These are phyloP conservation scores for Salix brachista DNA, from an alignment of 345 rosid genomes.

Conservation along the genomic window DNA sequence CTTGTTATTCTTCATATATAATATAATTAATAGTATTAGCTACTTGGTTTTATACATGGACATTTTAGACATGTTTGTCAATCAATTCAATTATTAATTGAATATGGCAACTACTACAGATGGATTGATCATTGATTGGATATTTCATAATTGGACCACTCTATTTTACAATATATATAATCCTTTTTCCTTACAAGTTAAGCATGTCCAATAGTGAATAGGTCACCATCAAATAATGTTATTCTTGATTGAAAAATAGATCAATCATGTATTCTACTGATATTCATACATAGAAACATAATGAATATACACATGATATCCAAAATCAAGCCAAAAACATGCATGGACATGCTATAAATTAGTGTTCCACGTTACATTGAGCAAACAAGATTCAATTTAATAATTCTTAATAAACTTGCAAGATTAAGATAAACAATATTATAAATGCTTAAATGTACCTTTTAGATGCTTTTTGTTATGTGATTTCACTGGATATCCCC, in stretches of 20 bases:
- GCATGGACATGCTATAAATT: neutral
- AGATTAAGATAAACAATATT: neutral
- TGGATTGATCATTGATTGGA: no score
- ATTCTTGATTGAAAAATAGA: neutral
- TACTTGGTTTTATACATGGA: no score
- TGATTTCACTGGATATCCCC: constrained; percentile 19
- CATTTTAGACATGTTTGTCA: no score
- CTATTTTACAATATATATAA: no score
- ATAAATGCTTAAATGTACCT: constrained; percentile 14
- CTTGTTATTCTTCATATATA: no score
- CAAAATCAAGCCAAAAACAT: neutral
- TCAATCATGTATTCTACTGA: neutral
- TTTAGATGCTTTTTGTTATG: constrained; percentile 30
- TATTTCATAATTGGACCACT: neutral
- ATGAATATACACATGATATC: neutral
- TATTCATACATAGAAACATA: neutral
- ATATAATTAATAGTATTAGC: no score
- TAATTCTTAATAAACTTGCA: no score
- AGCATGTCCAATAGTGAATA: neutral
- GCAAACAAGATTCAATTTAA: no score
- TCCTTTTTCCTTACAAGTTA: no score
- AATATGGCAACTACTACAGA: no score
- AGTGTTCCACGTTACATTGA: no score
- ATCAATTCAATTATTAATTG: no score
- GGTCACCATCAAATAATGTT: neutral